These are phyloP conservation scores for Geotrichum australiense DNA, from an alignment of 1,139 yeast genomes.

Conservation along the genomic window DNA sequence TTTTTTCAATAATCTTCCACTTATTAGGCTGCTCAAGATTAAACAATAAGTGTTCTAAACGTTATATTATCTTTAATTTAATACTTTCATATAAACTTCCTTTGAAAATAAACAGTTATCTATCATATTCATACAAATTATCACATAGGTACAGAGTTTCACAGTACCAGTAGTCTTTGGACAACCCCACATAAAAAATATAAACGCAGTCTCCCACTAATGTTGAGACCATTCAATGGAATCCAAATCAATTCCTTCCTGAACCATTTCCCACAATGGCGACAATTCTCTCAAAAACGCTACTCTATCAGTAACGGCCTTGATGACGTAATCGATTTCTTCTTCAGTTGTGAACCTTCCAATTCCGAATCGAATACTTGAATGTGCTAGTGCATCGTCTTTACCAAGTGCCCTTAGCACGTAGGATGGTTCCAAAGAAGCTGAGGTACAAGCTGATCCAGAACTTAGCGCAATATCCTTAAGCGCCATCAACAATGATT, in stretches of 20 bases:
- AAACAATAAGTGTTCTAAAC: no score
- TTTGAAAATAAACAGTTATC: no score
- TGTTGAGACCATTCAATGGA: conserved; percentile 98
- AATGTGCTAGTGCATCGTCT: conserved; percentile 96
- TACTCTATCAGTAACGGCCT: conserved; percentile 84
- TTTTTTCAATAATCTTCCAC: no score
- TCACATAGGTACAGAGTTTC: no score
- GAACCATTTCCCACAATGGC: conserved; percentile 99
- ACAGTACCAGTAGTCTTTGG: no score
- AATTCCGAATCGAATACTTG: conserved; percentile 92
- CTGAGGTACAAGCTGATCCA: conserved; percentile 99
- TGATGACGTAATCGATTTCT: conserved; percentile 86
- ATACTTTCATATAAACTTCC: no score
- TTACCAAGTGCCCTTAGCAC: conserved; percentile 96
- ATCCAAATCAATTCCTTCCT: conserved; percentile 92
- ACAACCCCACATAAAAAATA: no score
- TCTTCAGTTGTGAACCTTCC: conserved; percentile 97
- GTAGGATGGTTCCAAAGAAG: conserved; percentile 94
- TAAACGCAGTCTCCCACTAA: conserved; percentile 31
- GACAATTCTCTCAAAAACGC: conserved; percentile 85
- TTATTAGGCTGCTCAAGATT: no score
- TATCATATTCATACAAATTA: no score
- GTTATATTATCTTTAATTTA: no score
- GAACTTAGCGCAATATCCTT: conserved; percentile 94
- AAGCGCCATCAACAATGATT: conserved; percentile 92